Evolutionary conservation across 2,329 filamentous ascomycete species (phyloP).

Genomic region (Escovopsis sp.): DNA sequence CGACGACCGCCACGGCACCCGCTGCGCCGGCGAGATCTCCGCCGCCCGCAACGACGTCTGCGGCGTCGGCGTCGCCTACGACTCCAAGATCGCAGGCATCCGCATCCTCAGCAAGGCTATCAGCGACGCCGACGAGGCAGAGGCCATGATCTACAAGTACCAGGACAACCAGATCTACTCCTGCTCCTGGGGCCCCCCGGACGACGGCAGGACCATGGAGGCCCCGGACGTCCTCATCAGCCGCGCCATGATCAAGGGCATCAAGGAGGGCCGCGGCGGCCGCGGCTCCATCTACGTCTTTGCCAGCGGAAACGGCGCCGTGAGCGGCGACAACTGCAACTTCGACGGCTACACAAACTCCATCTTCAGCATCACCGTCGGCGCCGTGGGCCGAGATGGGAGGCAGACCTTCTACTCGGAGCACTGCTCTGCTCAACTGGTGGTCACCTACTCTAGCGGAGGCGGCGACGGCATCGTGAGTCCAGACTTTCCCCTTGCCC

Average conservation of each 20-base stretch:
- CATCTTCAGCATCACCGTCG: constrained; percentile 96
- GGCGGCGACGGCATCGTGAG: constrained; percentile 66
- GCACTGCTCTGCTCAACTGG: constrained; percentile 84
- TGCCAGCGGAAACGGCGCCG: constrained; percentile 81
- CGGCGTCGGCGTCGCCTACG: constrained; percentile 89
- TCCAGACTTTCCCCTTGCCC: constrained; percentile 4
- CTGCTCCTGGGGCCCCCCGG: constrained; percentile 94
- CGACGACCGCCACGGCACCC: constrained; percentile 83
- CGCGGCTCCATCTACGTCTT: constrained; percentile 92
- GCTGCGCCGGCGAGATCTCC: constrained; percentile 87
- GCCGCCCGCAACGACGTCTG: constrained; percentile 88
- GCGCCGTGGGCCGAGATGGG: constrained; percentile 76
- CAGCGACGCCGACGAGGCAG: constrained; percentile 80
- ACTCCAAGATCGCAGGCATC: constrained; percentile 78
- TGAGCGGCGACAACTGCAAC: constrained; percentile 87
- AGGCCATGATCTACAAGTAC: constrained; percentile 82
- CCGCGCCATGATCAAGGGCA: constrained; percentile 78
- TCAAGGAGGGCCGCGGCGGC: constrained; percentile 73
- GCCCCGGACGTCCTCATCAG: constrained; percentile 78
- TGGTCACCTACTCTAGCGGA: constrained; percentile 94
- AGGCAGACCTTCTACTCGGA: constrained; percentile 94
- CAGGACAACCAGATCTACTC: constrained; percentile 95
- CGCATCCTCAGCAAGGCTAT: constrained; percentile 87
- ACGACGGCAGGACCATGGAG: constrained; percentile 90
- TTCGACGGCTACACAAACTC: constrained; percentile 99